Conservation (phyloP, 2,329 filamentous ascomycete species). For the Hymenoscyphus fraxineus region DNA sequence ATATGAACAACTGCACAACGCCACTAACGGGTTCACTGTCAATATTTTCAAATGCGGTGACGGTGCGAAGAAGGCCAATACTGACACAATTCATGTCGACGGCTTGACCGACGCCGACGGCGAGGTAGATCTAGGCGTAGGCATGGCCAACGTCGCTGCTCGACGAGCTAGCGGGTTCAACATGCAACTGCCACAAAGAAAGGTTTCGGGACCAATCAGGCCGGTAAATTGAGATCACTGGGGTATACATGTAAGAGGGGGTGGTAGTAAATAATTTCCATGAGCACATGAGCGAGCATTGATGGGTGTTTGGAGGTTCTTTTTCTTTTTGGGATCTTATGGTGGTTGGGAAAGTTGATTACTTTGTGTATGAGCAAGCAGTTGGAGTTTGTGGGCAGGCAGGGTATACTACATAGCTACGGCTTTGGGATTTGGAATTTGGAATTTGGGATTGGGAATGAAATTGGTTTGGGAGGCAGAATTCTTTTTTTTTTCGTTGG, state of each 20-base stretch:
- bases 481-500: background rate
- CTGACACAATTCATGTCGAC: constrained; percentile 42
- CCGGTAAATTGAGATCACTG: background rate
- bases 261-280: background rate
- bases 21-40: constrained; percentile 60
- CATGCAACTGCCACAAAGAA: constrained; percentile 21
- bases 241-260: background rate
- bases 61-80: constrained; percentile 52
- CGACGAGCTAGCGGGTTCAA: constrained; percentile 24
- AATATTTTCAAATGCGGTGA: constrained; percentile 60
- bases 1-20: constrained; percentile 62
- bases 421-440: background rate
- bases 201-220: background rate
- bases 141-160: constrained; percentile 17
- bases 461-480: background rate
- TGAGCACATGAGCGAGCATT: background rate
- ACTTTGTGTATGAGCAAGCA: background rate
- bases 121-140: constrained; percentile 47
- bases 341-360: background rate
- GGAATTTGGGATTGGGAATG: background rate
- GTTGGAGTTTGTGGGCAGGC: background rate
- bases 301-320: background rate
- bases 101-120: constrained; percentile 55
- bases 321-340: background rate
- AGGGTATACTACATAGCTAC: background rate